Evolutionary conservation across 2,329 filamentous ascomycete species (phyloP), one percentile per base, ranked within the genome.

Genomic region (Monosporascus cannonballus): DNA sequence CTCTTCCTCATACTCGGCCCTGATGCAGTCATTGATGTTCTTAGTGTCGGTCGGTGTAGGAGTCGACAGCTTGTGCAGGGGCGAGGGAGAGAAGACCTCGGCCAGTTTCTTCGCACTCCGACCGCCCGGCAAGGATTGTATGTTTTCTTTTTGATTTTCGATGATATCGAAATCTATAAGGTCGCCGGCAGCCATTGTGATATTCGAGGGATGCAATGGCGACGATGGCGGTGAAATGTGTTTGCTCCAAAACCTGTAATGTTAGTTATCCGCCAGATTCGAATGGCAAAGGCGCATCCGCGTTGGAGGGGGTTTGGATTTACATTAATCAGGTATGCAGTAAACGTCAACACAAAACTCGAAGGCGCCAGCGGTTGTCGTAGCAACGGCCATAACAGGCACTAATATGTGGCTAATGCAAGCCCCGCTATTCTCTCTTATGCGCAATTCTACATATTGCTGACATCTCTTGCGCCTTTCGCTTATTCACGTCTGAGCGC

Each of bases 121-220:
- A 22, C 81, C 94, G 57, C 90, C 88, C 17, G 93, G 92, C 14
- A 99, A 80, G 22, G 91, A 86, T 71, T 96, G 92, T 52, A 99
- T 96, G 72, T 99, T 99, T 74, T 99, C 94, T 73, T 99, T 99
- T 64, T 96, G 92, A 47, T 83, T 84, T 74, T 99, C 94, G 72
- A 99, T 96, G 58, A 96, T 82, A 64, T 96, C 89, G 74, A 99
- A 97, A 73, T 84, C 75, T 67, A 86, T 83, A 39, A 83, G 70
- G 60, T 86, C 81, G 54, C 69, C 71, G 41, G 70, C 66, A 59
- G 63, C 73, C 74, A 84, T 83, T 63, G 64, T 73, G 60, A 49
- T 51, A 47, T 61, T 67, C 57, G 48, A 49, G 39, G 50, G 20
- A 36, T 52, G 25, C 51, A 52, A 55, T 56, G 54, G 55, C 57